Evolutionary conservation across 305 asterid genomes (phyloP), one percentile per base, ranked within the genome.

Genomic region (Andrographis paniculata): DNA sequence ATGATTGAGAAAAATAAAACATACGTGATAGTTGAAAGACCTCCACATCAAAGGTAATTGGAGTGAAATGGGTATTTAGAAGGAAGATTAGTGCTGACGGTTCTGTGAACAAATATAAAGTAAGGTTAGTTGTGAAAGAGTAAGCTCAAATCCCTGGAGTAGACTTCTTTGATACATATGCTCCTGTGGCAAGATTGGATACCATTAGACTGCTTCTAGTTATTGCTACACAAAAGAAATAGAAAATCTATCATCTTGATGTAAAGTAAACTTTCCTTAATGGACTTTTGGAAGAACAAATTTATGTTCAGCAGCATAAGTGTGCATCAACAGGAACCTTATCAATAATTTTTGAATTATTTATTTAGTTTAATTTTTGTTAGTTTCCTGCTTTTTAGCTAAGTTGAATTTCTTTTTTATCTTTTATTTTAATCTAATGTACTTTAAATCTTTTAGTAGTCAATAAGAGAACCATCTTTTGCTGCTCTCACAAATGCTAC

Each of bases 141-240:
- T 55, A 48, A 44, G 12, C 53, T 7, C 53, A 48, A 17, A n/a
- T 45, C 1, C 17, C 6, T 5, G 48, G 56, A 5, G 40, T 41
- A 8, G 67, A 61, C 17, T 61, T 15, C 31, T n/a, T 22, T 24
- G 57, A 61, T 9, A 48, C 61, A 1, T 61, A 19, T 48, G 57
- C n/a, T n/a, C n/a, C n/a, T n/a, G n/a, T n/a, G n/a, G n/a, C n/a
- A n/a, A n/a, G n/a, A n/a, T n/a, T n/a, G n/a, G 50, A 56, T 45
- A 36, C 42, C 1, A 44, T 40, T 14, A 24, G 55, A 15, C 15
- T 50, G 9, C 21, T 47, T 9, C 5, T 54, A 3, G 46, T 56
- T 4, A 6, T 48, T 11, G 18, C 36, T 9, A 56, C 28, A 2
- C 14, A 47, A 36, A 20, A 33, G 0, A n/a, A n/a, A 3, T 31